Percentiles rank a stretch among this genome's conserved stretches.
Conservation (phyloP, 2,329 filamentous ascomycete species). For the Leptographium procerum region DNA sequence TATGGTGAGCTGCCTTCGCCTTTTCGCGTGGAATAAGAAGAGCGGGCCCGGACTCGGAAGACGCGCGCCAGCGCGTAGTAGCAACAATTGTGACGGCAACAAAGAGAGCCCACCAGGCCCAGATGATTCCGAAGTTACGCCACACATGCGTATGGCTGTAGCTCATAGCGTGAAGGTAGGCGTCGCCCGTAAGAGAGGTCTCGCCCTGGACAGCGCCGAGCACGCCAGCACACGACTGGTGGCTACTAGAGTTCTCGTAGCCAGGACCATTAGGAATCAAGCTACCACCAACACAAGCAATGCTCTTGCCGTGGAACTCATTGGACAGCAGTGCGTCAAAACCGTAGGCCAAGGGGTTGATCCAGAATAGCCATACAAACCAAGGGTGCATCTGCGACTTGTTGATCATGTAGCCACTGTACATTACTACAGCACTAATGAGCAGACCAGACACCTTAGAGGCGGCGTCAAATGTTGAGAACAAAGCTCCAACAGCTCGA, state of each 20-base stretch:
- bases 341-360: slow-evolving; percentile 53
- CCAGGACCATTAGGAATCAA: slow-evolving; percentile 38
- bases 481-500: slow-evolving; percentile 45
- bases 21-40: slow-evolving; percentile 11
- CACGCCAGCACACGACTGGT: slow-evolving; percentile 47
- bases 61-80: slow-evolving; percentile 6
- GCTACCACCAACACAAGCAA: slow-evolving; percentile 37
- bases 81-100: slow-evolving; percentile 49
- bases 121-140: slow-evolving; percentile 69
- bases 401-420: slow-evolving; percentile 56
- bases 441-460: slow-evolving; percentile 46
- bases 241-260: slow-evolving; percentile 25
- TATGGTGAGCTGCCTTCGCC: neutral
- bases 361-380: slow-evolving; percentile 56
- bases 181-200: slow-evolving; percentile 38
- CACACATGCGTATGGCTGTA: slow-evolving; percentile 50
- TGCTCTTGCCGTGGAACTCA: slow-evolving; percentile 39
- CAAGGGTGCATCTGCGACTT: slow-evolving; percentile 54
- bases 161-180: slow-evolving; percentile 25
- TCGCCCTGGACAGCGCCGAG: slow-evolving; percentile 39
- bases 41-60: slow-evolving; percentile 3
- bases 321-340: slow-evolving; percentile 50
- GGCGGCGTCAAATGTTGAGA: slow-evolving; percentile 52
- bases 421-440: slow-evolving; percentile 53
- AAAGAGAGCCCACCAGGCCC: slow-evolving; percentile 66